Percentiles rank a stretch among this genome's conserved stretches.
phyloP scores from a whole-genome alignment of 257 asterid genomes.

The Gentiana macrophylla region DNA sequence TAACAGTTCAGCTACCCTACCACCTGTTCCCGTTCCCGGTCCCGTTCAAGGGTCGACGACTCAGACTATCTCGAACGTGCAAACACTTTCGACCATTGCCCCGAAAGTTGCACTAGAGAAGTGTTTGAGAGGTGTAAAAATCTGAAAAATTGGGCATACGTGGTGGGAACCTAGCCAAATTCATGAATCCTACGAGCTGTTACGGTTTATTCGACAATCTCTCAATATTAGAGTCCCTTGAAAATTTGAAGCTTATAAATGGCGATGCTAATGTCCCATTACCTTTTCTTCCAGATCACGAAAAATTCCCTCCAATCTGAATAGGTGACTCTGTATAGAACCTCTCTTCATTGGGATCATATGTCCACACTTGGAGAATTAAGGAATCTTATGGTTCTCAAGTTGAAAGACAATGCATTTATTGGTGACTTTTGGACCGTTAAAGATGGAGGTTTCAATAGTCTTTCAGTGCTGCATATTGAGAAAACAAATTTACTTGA shows the following conservation, averaged over 20 bases:
- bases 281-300: neutral
- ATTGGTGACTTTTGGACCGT: neutral
- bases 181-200: neutral
- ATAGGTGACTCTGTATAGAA: neutral
- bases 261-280: no score
- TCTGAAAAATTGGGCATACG: slow-evolving; percentile 36
- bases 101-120: slow-evolving; percentile 42
- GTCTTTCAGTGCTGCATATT: neutral
- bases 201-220: neutral
- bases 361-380: neutral
- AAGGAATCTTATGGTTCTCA: neutral
- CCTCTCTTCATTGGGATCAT: neutral
- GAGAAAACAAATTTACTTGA: neutral
- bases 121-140: slow-evolving; percentile 34
- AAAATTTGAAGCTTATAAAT: slow-evolving; percentile 7
- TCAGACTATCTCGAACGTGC: slow-evolving; percentile 23
- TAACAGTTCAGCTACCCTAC: slow-evolving; percentile 1
- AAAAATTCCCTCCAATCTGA: neutral
- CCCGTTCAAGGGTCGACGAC: slow-evolving; percentile 5
- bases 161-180: slow-evolving; percentile 28
- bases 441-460: neutral
- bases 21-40: slow-evolving; percentile 15
- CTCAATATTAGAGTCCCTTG: neutral
- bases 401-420: slow-evolving; percentile 6
- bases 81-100: slow-evolving; percentile 49